These are phyloP conservation scores for Thelephora aurantiotincta DNA, from an alignment of 768 basidiomycete genomes.

Conservation along the genomic window DNA sequence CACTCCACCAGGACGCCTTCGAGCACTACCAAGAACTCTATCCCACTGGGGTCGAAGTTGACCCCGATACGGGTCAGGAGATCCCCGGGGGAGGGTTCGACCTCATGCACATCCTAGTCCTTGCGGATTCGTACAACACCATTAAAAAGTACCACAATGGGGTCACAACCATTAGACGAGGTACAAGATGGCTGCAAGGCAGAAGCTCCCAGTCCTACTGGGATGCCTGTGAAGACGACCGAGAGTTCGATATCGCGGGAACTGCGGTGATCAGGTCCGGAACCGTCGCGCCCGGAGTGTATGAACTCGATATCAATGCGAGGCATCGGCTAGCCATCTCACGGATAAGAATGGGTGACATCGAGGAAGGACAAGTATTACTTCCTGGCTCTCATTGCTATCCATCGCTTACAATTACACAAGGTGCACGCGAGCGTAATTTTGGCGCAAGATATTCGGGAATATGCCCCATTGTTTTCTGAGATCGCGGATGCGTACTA, in stretches of 20 bases:
- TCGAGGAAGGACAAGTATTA: constrained; percentile 67
- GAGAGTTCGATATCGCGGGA: constrained; percentile 60
- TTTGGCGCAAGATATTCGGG: constrained; percentile 52
- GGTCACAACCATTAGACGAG: constrained; percentile 53
- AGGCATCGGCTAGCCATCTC: constrained; percentile 75
- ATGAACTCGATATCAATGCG: constrained; percentile 59
- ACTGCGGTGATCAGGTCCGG: constrained; percentile 19
- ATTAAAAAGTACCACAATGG: constrained; percentile 56
- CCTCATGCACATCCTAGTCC: constrained; percentile 60
- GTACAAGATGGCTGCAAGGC: constrained; percentile 85
- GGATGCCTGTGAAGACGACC: constrained; percentile 74
- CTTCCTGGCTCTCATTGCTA: background rate
- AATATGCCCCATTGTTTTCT: constrained; percentile 65
- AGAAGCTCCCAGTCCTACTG: constrained; percentile 59
- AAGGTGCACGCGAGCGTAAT: constrained; percentile 72
- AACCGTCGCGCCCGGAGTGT: constrained; percentile 38
- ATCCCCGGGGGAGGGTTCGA: constrained; percentile 29
- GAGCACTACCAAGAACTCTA: constrained; percentile 43
- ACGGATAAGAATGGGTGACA: constrained; percentile 65
- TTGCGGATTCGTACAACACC: constrained; percentile 74
- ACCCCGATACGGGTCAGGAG: constrained; percentile 9
- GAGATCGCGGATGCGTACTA: constrained; percentile 84
- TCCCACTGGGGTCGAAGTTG: constrained; percentile 32
- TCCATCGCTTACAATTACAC: background rate
- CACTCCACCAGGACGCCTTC: constrained; percentile 62